phyloP scores from a whole-genome alignment of 129 eudicot species.

The Pulicaria dysenterica region DNA sequence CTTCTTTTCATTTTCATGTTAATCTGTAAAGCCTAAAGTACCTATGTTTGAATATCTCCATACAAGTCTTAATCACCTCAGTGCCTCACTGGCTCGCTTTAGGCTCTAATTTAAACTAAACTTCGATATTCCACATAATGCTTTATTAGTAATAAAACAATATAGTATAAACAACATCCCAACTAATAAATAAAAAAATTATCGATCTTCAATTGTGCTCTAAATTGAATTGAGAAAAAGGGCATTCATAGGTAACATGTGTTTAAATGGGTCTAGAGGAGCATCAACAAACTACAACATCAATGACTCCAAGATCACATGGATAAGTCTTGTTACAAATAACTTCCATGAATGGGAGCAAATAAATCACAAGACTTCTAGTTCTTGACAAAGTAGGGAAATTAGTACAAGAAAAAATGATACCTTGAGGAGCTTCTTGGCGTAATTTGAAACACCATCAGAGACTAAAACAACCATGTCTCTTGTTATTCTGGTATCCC shows the following conservation, averaged over 20 bases:
- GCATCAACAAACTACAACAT: too few species aligned
- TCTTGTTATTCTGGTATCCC: constrained; percentile 69
- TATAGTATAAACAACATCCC: background rate
- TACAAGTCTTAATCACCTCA: background rate
- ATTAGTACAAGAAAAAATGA: background rate
- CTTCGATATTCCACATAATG: background rate
- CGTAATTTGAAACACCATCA: constrained; percentile 87
- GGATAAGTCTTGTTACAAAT: background rate
- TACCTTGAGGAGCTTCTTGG: constrained; percentile 79
- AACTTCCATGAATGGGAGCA: background rate
- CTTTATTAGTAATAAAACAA: background rate
- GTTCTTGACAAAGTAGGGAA: background rate
- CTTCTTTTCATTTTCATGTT: constrained; percentile 1
- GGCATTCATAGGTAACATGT: background rate
- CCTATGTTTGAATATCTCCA: background rate
- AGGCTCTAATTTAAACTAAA: constrained; percentile 2
- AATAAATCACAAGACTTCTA: background rate
- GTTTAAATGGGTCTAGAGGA: background rate
- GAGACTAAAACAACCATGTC: constrained; percentile 96
- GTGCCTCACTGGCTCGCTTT: background rate
- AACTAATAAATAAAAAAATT: background rate
- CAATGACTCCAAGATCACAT: background rate
- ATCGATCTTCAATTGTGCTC: background rate
- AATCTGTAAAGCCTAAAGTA: background rate
- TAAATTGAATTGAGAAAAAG: background rate